Conservation (phyloP, 192 early-diverging fungal species). For the Haplosporangium gracile region DNA sequence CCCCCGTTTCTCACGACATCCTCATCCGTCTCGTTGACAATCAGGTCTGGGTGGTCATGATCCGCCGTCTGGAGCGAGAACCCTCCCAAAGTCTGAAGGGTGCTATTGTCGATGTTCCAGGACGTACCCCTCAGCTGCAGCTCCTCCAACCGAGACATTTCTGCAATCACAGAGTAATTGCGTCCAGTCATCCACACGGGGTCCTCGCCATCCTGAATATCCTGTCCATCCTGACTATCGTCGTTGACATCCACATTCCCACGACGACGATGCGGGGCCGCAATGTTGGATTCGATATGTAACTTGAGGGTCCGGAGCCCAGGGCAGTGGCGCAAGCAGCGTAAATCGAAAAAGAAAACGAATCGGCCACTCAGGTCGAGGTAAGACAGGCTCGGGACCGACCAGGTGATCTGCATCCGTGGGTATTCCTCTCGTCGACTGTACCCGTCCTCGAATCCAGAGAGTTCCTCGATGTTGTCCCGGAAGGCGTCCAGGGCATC, state of each 20-base stretch:
- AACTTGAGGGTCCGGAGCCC: conserved; percentile 12
- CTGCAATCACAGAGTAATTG: conserved; percentile 19
- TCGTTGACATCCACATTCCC: conserved; percentile 3
- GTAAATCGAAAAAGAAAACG: conserved; percentile 30
- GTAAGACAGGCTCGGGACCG: conserved; percentile 3
- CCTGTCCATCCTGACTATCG: background rate
- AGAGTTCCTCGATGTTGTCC: conserved; percentile 23
- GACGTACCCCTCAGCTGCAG: conserved; percentile 20
- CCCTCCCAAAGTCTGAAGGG: conserved; percentile 2
- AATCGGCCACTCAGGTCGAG: conserved; percentile 31
- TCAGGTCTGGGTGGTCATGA: background rate
- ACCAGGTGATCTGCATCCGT: conserved; percentile 23
- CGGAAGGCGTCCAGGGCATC: conserved; percentile 40
- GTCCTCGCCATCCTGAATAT: conserved; percentile 4
- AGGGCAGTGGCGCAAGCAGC: conserved; percentile 14
- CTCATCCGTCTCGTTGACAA: background rate
- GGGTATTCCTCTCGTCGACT: conserved; percentile 14
- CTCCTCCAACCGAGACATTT: conserved; percentile 21
- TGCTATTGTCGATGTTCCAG: conserved; percentile 30
- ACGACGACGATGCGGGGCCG: background rate
- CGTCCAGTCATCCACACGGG: background rate
- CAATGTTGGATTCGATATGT: conserved; percentile 18
- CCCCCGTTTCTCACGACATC: background rate
- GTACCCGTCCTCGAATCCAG: conserved; percentile 37
- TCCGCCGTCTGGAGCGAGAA: background rate